A percentile compares a stretch with the other conserved stretches of the same genome.
Conservation (phyloP, 139 green algal genomes). For the Diplosphaera chodatii region DNA sequence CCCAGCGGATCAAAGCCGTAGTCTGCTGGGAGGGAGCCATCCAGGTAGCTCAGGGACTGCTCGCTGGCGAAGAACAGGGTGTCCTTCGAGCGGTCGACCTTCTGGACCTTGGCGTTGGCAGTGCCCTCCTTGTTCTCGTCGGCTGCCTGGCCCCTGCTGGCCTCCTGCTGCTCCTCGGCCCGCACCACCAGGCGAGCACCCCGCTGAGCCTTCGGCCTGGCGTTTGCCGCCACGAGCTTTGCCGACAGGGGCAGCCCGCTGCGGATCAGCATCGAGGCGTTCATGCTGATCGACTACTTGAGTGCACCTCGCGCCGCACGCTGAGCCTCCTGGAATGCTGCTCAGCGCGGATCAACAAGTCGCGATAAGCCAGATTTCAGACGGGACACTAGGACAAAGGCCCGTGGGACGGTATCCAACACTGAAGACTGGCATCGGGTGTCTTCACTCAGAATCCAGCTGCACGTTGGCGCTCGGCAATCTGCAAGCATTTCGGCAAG, state of each 20-base stretch:
- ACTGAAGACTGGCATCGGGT: too few relatives aligned
- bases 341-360: neutral
- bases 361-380: neutral
- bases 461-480: too few relatives aligned
- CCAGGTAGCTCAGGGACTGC: constrained; percentile 88
- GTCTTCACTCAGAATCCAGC: too few relatives aligned
- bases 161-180: constrained; percentile 37
- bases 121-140: neutral
- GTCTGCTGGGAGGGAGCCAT: constrained; percentile 79
- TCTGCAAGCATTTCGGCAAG: too few relatives aligned
- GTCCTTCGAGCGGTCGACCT: constrained; percentile 68
- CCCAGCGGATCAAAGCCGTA: constrained; percentile 89
- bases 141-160: neutral
- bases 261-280: neutral
- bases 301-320: neutral
- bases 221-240: constrained; percentile 9
- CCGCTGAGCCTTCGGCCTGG: constrained; percentile 18
- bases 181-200: constrained; percentile 30
- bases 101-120: constrained; percentile 28
- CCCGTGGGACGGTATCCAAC: too few relatives aligned
- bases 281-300: neutral
- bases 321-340: neutral
- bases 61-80: constrained; percentile 52
- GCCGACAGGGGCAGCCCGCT: constrained; percentile 7
- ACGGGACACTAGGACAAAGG: too few relatives aligned